These are phyloP conservation scores for Casuarina glauca DNA, from an alignment of 306 rosid genomes.

Conservation along the genomic window DNA sequence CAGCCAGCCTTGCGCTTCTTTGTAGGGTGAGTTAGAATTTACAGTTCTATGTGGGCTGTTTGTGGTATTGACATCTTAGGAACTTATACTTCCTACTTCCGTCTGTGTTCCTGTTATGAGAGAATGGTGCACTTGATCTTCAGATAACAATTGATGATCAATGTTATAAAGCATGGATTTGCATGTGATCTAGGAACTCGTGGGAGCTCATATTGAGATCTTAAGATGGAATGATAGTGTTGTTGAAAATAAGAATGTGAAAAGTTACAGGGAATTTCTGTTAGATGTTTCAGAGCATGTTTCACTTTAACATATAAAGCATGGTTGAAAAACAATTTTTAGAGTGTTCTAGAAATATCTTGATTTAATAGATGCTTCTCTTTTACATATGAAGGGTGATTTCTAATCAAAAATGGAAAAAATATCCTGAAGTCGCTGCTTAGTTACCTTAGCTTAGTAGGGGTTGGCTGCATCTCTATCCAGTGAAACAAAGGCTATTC, in stretches of 20 bases:
- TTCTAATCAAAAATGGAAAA: too few species aligned
- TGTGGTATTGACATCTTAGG: not conserved
- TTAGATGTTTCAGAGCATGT: too few species aligned
- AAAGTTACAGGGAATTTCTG: not conserved
- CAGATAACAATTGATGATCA: not conserved
- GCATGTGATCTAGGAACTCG: not conserved
- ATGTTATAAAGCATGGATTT: not conserved
- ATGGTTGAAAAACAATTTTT: too few species aligned
- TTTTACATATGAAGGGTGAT: too few species aligned
- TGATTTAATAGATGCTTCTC: too few species aligned
- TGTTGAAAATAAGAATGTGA: not conserved
- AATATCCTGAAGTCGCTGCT: too few species aligned
- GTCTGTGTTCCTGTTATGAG: not conserved
- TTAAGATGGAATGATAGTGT: not conserved
- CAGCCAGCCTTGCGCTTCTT: constrained; percentile 99
- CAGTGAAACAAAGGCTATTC: too few species aligned
- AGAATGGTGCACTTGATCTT: not conserved
- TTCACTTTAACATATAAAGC: too few species aligned
- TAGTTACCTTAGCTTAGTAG: too few species aligned
- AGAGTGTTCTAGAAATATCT: too few species aligned
- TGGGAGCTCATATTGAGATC: not conserved
- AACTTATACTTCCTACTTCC: not conserved
- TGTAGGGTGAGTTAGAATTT: constrained; percentile 66
- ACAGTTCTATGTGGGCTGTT: constrained; percentile 7
- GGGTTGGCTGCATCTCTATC: too few species aligned